A percentile compares a stretch with the other conserved stretches of the same genome.
Evolutionary conservation across 1,284 basidiomycete genomes (phyloP).

Genomic region (Rhodotorula sp.): DNA sequence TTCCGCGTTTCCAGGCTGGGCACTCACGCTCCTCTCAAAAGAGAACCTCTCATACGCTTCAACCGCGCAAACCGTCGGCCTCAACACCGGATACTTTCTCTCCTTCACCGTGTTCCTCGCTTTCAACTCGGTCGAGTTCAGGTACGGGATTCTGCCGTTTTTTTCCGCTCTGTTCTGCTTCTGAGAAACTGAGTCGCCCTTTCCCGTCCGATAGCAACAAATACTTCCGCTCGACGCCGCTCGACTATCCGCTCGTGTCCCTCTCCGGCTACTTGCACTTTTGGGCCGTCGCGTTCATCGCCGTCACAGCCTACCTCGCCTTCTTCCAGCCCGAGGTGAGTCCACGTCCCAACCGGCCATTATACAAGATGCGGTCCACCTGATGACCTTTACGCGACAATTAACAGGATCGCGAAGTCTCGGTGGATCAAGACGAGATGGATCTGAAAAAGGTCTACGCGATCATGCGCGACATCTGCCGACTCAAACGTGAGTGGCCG

Average conservation of each 20-base stretch:
- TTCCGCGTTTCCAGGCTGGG: constrained; percentile 68
- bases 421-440: constrained; percentile 69
- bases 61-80: constrained; percentile 95
- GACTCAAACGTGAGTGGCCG: constrained; percentile 68
- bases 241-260: constrained; percentile 76
- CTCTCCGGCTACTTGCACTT: constrained; percentile 81
- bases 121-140: constrained; percentile 89
- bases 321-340: constrained; percentile 82
- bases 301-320: constrained; percentile 81
- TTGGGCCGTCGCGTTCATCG: constrained; percentile 76
- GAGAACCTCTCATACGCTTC: constrained; percentile 95
- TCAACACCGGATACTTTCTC: constrained; percentile 93
- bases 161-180: constrained; percentile 46
- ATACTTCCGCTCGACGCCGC: constrained; percentile 61
- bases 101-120: constrained; percentile 98
- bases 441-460: constrained; percentile 86
- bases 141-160: constrained; percentile 52
- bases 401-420: constrained; percentile 65
- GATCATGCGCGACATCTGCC: constrained; percentile 91
- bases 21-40: constrained; percentile 89
- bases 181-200: background rate
- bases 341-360: constrained; percentile 33
- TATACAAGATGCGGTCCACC: too few species aligned
- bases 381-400: background rate
- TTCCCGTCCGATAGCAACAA: constrained; percentile 56